A percentile compares a stretch with the other conserved stretches of the same genome.
Evolutionary conservation across 2,329 filamentous ascomycete species (phyloP).

Genomic region (Thielaviopsis punctulata): DNA sequence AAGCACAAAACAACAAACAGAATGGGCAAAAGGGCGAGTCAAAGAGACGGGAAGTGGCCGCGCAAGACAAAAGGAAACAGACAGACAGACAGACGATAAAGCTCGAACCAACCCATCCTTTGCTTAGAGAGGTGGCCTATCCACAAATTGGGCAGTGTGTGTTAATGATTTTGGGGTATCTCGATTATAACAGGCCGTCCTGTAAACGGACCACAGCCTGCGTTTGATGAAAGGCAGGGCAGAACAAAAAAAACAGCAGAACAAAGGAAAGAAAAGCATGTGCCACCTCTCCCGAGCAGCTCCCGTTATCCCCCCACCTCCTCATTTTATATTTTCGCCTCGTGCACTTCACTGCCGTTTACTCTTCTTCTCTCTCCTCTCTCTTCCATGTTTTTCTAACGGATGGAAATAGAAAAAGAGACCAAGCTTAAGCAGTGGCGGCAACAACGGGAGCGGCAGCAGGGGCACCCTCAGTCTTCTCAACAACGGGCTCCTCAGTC

Average conservation of each 20-base stretch:
- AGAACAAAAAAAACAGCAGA: not conserved
- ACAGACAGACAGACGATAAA: slow-evolving; percentile 2
- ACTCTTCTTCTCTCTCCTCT: not conserved
- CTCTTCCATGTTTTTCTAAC: not conserved
- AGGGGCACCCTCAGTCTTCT: slow-evolving; percentile 23
- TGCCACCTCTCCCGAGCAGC: slow-evolving; percentile 11
- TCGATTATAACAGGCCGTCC: not conserved
- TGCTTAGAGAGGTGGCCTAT: not conserved
- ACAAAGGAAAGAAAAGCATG: slow-evolving; percentile 12
- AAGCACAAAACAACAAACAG: not conserved
- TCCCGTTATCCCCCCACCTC: not conserved
- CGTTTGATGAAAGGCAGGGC: not conserved
- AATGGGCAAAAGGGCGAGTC: not conserved
- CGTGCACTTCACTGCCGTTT: no score
- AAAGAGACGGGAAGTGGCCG: not conserved
- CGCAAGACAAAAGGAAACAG: not conserved
- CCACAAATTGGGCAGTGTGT: not conserved
- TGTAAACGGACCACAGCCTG: not conserved
- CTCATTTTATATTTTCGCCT: not conserved
- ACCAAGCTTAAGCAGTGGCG: slow-evolving; percentile 13
- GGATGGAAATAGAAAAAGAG: slow-evolving; percentile 1
- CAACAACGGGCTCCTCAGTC: slow-evolving; percentile 22
- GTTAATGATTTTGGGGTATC: not conserved
- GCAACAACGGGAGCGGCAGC: slow-evolving; percentile 34
- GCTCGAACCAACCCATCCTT: not conserved